Base-by-base conservation (phyloP, 148 eudicot genomes). In the Camellia granthamiana region DNA sequence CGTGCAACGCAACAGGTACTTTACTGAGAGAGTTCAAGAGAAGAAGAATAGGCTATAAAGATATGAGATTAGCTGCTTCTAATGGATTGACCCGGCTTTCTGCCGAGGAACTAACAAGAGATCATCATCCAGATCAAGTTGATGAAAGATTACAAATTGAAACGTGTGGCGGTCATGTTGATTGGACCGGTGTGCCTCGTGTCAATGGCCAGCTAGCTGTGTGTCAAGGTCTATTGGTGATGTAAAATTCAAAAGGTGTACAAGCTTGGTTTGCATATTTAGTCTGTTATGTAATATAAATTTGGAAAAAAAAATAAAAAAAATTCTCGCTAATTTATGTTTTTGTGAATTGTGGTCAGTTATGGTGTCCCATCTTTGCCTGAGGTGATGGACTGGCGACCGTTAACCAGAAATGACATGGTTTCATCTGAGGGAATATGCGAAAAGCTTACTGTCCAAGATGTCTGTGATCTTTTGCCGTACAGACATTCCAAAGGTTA, bases 101-200 rank as follows among this genome's bases (percentile, higher is more conserved):
- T 47, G 86, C 83, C 51, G 87, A 88, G 83, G 92, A 92, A 84
- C 69, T 92, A 84, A 92, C 94, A 56, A 89, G 81, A 66, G 97
- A 92, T 81, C 97, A 92, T 85, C 89, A 86, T 54, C 97, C 92
- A 18, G 90, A 89, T 81, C 89, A 92, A 85, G 94, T 85, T 42
- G 91, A 92, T 81, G 97, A 92, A 70, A 92, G 86, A 78, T 86
- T 85, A 30, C 84, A 91, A 69, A 91, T 92, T 51, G 91, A 92
- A 87, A 85, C 80, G 62, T 87, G 90, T 64, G 97, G 97, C 79
- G 94, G 97, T 71, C 80, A 84, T 91, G 87, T 92, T 83, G 65
- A 79, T 46, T 47, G 66, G 30, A 54, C 75, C 61, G 84, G 87
- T 6, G 81, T 86, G 61, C 84, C 89, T 38, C 86, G 91, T 67